Evolutionary conservation across 75 land plant genomes (phyloP), one percentile per base, ranked within the genome.

Genomic region (Cupressus sempervirens): DNA sequence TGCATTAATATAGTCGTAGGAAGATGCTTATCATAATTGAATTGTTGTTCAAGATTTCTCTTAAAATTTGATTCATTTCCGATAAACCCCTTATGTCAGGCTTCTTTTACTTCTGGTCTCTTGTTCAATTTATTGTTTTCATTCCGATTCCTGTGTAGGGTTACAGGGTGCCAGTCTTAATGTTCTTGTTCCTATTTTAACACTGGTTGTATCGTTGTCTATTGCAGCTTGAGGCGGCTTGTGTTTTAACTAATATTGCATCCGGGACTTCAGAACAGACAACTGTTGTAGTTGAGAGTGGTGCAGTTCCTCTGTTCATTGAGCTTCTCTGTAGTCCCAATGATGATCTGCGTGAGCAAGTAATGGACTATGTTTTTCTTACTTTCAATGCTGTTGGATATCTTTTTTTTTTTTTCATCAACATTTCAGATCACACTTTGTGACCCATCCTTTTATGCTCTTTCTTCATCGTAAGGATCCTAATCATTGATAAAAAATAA

Each of bases 301-400:
- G 97, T 1, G 97, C 98, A 53, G 93, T 96, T 30, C 95, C 95
- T 32, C 90, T 92, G 11, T 95, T 96, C 87, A 94, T 92, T 45
- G 88, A 95, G 67, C 95, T 96, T 84, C 93, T 96, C 43, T 86
- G 85, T 84, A 93, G 94, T 83, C 90, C 93, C 41, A 90, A 92
- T 82, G 95, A 95, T 80, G 95, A 95, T 87, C 95, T 95, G 50
- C 86, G 97, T 3, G 99, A 96, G 67, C 99, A 96, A 97, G 99
- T 96, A 86, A 32, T 18, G 46, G 0, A 73, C 16, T 1, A 40
- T 76, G 1, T 18, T 18, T 76, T 38, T 40, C 43, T 36, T 35
- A n/a, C n/a, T n/a, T n/a, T n/a, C n/a, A n/a, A n/a, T n/a, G n/a
- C n/a, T n/a, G n/a, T n/a, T n/a, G n/a, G n/a, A n/a, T n/a, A n/a